Base-by-base conservation (phyloP, 2,329 filamentous ascomycete genomes). In the Fusarium proliferatum region DNA sequence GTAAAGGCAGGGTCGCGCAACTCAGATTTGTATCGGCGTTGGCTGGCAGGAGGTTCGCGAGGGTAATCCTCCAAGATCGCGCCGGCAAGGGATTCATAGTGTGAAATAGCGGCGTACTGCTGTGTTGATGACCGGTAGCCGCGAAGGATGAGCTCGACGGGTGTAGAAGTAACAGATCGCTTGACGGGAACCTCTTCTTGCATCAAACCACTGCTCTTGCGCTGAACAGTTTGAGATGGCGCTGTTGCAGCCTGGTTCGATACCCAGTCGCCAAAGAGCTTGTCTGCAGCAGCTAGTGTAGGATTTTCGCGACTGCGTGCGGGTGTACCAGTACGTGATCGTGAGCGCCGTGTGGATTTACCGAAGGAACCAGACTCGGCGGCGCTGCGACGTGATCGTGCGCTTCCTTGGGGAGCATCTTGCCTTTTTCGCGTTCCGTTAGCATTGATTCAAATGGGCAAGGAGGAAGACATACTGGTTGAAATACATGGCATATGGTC, bases 21-120 rank as follows among this genome's bases (percentile, higher is more conserved):
- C 74, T 95, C 90, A 3, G 91, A 89, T 79, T 93, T 93, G 85
- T 93, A 96, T 65, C 92, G 88, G 64, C 88, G 87, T 79, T 90
- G 89, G 71, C 91, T 88, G 63, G 90, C 87, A 6, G 94, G 93
- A n/a, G 96, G 92, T 72, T 93, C 91, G 71, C 96, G 91, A 13
- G 95, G 91, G 82, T 98, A 98, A 83, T 98, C 95, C 84, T 98
- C 96, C 82, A 95, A 95, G 80, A 98, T 94, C 71, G 90, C 85
- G 33, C 95, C 95, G 11, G 94, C 96, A 46, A 97, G 91, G 68
- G 92, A 89, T 85, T 98, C 96, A 84, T 93, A 98, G 83, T 94
- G 94, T 75, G 93, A 91, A 76, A 98, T 92, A 39, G 95, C 95
- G 34, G 95, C 94, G 88, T 96, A 98, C 85, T 94, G 87, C 83